phyloP scores from a whole-genome alignment of 352 stramenopile species.

The Globisporangium abappressorium region DNA sequence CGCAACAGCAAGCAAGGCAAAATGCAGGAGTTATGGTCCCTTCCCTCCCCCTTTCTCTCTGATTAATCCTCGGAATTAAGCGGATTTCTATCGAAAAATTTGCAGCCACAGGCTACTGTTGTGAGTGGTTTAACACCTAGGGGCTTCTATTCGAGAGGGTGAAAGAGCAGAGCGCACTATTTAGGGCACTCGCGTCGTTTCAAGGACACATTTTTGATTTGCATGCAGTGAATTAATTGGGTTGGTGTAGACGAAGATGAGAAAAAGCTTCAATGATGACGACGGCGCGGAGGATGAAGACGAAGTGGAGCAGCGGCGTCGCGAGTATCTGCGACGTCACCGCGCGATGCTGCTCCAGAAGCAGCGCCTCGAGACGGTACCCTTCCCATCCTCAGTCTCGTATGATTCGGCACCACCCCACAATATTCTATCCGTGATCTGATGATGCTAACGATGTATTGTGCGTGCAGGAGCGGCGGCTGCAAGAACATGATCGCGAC shows the following conservation, averaged over 20 bases:
- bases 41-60: slow-evolving; percentile 9
- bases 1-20: not conserved
- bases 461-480: slow-evolving; percentile 27
- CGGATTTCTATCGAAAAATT: not conserved
- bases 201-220: not conserved
- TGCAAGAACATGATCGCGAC: slow-evolving; percentile 30
- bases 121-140: not conserved
- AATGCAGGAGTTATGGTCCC: slow-evolving; percentile 1
- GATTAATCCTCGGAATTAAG: slow-evolving; percentile 16
- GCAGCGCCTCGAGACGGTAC: slow-evolving; percentile 56
- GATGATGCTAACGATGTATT: not conserved
- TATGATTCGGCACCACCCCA: not conserved
- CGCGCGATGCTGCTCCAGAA: slow-evolving; percentile 48
- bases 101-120: not conserved
- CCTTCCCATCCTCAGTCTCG: no score
- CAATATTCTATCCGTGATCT: not conserved
- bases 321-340: slow-evolving; percentile 44
- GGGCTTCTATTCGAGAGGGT: slow-evolving; percentile 14
- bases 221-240: not conserved
- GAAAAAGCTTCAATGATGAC: not conserved
- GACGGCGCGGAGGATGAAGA: slow-evolving; percentile 20
- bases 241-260: not conserved
- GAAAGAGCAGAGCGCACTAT: not conserved
- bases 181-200: slow-evolving; percentile 4
- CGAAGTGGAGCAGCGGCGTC: slow-evolving; percentile 36